phyloP scores from a whole-genome alignment of 164 flowering plant species.

The Houttuynia cordata region DNA sequence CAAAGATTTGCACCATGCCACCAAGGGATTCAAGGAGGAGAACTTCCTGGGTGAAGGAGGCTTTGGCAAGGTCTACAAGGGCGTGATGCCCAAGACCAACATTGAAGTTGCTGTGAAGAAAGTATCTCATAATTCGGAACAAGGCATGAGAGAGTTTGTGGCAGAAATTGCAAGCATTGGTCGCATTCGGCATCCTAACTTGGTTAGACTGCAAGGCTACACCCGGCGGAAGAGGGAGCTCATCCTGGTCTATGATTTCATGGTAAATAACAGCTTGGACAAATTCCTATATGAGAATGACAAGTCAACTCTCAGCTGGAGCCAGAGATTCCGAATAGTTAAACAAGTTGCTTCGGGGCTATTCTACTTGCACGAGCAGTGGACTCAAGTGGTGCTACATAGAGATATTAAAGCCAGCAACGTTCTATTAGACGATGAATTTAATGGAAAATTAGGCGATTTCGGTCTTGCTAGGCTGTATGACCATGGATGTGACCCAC shows the following conservation, averaged over 20 bases:
- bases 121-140: conserved; percentile 17
- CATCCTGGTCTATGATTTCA: conserved; percentile 15
- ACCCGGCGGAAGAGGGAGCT: conserved; percentile 15
- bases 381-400: conserved; percentile 13
- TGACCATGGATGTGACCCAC: conserved; percentile 12
- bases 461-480: conserved; percentile 15
- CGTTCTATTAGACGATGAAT: conserved; percentile 9
- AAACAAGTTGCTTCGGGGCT: conserved; percentile 16
- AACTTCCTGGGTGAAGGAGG: conserved; percentile 13
- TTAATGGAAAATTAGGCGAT: conserved; percentile 12
- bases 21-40: conserved; percentile 13
- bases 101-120: conserved; percentile 15
- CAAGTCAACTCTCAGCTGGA: conserved; percentile 6
- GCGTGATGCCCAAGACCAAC: conserved; percentile 6
- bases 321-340: conserved; percentile 11
- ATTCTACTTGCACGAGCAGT: conserved; percentile 10
- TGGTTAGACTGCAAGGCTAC: conserved; percentile 13
- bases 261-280: conserved; percentile 13
- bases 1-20: conserved; percentile 11
- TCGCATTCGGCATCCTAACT: conserved; percentile 11
- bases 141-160: conserved; percentile 18
- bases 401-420: conserved; percentile 18
- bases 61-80: conserved; percentile 16
- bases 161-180: conserved; percentile 18
- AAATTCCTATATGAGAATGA: conserved; percentile 5